Evolutionary conservation across 306 rosid species (phyloP).

Genomic region (Cucurbita pepo): DNA sequence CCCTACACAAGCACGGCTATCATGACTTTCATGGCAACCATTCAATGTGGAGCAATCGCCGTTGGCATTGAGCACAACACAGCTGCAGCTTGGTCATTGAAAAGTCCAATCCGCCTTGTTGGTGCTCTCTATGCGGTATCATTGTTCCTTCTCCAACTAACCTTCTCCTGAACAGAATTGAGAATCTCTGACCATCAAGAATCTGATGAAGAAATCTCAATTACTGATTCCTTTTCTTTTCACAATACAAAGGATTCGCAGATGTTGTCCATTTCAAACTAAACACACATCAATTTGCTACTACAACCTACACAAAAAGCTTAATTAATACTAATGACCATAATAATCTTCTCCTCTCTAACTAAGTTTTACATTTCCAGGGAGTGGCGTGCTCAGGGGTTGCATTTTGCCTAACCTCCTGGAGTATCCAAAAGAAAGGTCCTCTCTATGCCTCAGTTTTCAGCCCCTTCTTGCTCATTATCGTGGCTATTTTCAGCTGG

Average conservation of each 20-base stretch:
- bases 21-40: constrained; percentile 47
- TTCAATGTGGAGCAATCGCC: constrained; percentile 51
- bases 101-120: constrained; percentile 21
- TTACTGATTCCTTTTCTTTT: neutral
- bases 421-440: constrained; percentile 63
- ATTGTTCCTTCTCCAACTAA: neutral
- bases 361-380: constrained; percentile 8
- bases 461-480: constrained; percentile 44
- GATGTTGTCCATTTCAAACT: neutral
- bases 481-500: constrained; percentile 55
- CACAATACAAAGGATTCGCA: neutral
- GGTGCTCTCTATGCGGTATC: constrained; percentile 50
- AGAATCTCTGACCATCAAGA: neutral
- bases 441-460: constrained; percentile 64
- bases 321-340: neutral
- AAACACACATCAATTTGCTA: neutral
- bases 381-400: constrained; percentile 42
- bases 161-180: neutral
- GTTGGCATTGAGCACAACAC: constrained; percentile 19
- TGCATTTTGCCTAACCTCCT: constrained; percentile 34
- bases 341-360: neutral
- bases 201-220: neutral
- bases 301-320: neutral
- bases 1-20: constrained; percentile 59
- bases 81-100: constrained; percentile 44